phyloP scores from a whole-genome alignment of 2,329 filamentous ascomycete genomes.

The Fusarium decemcellulare region DNA sequence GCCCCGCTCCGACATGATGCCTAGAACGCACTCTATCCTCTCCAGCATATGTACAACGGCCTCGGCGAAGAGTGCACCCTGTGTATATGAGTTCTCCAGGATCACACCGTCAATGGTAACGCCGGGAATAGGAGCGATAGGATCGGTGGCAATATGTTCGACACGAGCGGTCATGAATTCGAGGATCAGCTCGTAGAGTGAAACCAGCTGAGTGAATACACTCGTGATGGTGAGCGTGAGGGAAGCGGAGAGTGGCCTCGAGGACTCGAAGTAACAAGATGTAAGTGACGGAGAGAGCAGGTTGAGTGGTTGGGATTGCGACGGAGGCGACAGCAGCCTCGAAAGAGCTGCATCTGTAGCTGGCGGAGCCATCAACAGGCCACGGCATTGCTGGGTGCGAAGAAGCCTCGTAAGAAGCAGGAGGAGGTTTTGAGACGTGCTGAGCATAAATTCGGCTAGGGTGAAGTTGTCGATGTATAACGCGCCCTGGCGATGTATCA shows the following conservation, averaged over 20 bases:
- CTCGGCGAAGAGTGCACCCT: background rate
- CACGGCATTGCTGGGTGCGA: background rate
- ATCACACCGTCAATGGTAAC: background rate
- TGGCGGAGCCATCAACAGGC: background rate
- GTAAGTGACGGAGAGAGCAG: no score
- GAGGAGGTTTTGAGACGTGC: background rate
- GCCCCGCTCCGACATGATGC: background rate
- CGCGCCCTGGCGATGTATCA: background rate
- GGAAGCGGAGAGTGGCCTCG: background rate
- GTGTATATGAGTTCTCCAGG: background rate
- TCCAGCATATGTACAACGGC: background rate
- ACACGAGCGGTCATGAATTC: background rate
- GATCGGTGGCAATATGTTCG: background rate
- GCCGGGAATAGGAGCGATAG: background rate
- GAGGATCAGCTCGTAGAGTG: background rate
- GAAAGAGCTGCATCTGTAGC: background rate
- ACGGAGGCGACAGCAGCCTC: background rate
- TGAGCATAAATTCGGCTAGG: background rate
- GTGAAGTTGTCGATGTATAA: background rate
- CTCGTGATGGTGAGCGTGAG: conserved; percentile 1
- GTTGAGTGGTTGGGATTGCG: background rate
- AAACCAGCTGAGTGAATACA: conserved; percentile 1
- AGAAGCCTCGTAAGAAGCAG: background rate
- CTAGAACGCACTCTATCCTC: background rate
- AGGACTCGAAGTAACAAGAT: background rate